Percentiles rank a stretch among this genome's conserved stretches.
phyloP scores from a whole-genome alignment of 2,329 filamentous ascomycete species.

The Exserohilum turcica region DNA sequence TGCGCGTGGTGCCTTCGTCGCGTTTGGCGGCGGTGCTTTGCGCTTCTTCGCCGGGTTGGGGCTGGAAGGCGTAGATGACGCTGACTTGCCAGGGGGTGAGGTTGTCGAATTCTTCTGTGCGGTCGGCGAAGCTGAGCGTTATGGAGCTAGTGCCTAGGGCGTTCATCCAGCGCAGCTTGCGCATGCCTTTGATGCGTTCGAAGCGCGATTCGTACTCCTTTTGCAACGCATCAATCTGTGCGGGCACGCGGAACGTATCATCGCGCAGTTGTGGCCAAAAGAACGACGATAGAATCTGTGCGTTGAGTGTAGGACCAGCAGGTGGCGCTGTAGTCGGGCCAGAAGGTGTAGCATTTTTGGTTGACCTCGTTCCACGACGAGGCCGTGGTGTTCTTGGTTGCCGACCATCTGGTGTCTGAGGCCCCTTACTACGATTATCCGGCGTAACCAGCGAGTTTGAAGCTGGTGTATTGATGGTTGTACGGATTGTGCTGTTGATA shows the following conservation, averaged over 20 bases:
- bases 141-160: slow-evolving; percentile 80
- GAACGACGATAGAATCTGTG: slow-evolving; percentile 86
- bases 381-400: slow-evolving; percentile 33
- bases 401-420: slow-evolving; percentile 28
- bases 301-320: slow-evolving; percentile 61
- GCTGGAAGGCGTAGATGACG: slow-evolving; percentile 82
- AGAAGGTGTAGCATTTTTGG: slow-evolving; percentile 17
- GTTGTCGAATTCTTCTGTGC: slow-evolving; percentile 73
- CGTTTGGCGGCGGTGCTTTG: slow-evolving; percentile 16
- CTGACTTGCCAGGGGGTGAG: slow-evolving; percentile 85
- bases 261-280: slow-evolving; percentile 88
- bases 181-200: slow-evolving; percentile 76
- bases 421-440: slow-evolving; percentile 18
- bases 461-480: slow-evolving; percentile 19
- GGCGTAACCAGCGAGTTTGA: slow-evolving; percentile 24
- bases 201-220: slow-evolving; percentile 75
- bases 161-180: slow-evolving; percentile 88
- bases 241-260: slow-evolving; percentile 69
- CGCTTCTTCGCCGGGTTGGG: slow-evolving; percentile 45
- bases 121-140: slow-evolving; percentile 81
- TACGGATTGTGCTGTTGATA: slow-evolving; percentile 64
- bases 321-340: slow-evolving; percentile 30
- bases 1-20: slow-evolving; percentile 45
- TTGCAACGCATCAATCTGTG: slow-evolving; percentile 64
- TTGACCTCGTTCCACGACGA: slow-evolving; percentile 25